Base-by-base conservation (phyloP, 2,329 filamentous ascomycete genomes). In the Trichoderma sp. region DNA sequence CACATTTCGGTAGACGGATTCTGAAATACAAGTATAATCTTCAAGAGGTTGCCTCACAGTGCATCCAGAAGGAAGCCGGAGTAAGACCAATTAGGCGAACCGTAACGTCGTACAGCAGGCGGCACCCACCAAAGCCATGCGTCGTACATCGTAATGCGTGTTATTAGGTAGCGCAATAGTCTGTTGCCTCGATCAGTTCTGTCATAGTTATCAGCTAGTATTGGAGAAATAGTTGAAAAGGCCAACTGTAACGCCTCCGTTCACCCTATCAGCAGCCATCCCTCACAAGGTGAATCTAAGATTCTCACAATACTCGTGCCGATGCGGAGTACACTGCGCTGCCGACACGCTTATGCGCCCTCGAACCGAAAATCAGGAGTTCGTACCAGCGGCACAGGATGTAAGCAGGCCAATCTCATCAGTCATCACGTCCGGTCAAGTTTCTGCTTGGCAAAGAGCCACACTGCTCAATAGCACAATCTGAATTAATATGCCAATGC, bases 81-180 rank as follows among this genome's bases (percentile, higher is more conserved):
- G 68, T 31, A 45, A 50, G 59, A 72, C 41, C 38, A 35, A 53
- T 64, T 72, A 72, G 59, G 69, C 59, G 59, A 72, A 72, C 69
- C 27, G 12, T 16, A 21, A 35, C n/a, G 63, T 21, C 53, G 68
- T 50, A 33, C 31, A 6, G n/a, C 35, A 16, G 35, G 35, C 56
- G 56, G 56, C 68, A 63, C 27, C 68, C 68, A 71, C 68, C 16
- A 53, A 45, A 41, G 29, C 56, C 35, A 9, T 24, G 27, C 56
- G 29, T 33, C 18, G 53, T 38, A 45, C 35, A n/a, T 35, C 11
- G 56, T 31, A 27, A 50, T 63, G 35, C 14, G n/a, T 29, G 2
- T 53, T 45, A 33, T 63, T 33, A 21, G 56, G 27, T 53, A 29
- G 68, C 38, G 59, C 59, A 6, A 27, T 18, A 35, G 18, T 64